Conservation (phyloP, 257 asterid species). For the Eucommia ulmoides region DNA sequence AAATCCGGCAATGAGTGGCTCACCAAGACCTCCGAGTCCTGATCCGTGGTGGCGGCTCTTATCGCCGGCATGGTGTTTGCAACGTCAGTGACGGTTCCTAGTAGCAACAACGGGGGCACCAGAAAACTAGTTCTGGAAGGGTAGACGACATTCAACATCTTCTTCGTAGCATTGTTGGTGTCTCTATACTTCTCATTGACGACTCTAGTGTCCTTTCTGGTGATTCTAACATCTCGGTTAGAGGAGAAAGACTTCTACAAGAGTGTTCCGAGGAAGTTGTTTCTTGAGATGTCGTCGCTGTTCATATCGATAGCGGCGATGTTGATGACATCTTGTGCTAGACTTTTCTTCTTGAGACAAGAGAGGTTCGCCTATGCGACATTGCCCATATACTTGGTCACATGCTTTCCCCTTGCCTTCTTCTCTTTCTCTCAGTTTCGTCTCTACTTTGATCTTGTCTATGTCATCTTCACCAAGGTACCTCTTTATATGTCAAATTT, state of each 20-base stretch:
- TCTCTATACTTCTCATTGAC: conserved; percentile 55
- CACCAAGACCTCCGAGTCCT: conserved; percentile 50
- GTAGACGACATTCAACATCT: conserved; percentile 20
- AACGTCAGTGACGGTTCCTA: conserved; percentile 45
- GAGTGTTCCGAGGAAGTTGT: conserved; percentile 34
- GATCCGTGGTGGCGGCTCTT: conserved; percentile 52
- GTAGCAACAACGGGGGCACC: conserved; percentile 20
- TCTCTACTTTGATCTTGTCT: conserved; percentile 39
- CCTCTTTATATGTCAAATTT: too few species aligned
- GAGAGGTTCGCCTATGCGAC: conserved; percentile 18
- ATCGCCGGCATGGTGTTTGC: conserved; percentile 56
- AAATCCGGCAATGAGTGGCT: conserved; percentile 40
- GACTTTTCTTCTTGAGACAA: conserved; percentile 33
- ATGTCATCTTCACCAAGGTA: conserved; percentile 23
- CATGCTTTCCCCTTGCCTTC: conserved; percentile 30
- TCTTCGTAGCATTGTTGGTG: conserved; percentile 28
- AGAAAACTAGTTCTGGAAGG: conserved; percentile 29
- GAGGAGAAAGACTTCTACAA: conserved; percentile 32
- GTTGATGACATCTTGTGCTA: conserved; percentile 45
- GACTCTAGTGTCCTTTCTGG: conserved; percentile 43
- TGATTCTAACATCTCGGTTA: conserved; percentile 47
- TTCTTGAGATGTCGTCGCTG: conserved; percentile 32
- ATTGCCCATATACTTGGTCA: conserved; percentile 28
- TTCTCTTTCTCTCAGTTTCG: conserved; percentile 40
- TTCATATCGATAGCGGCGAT: conserved; percentile 48